These are phyloP conservation scores for Suillus clintonianus DNA, from an alignment of 768 basidiomycete genomes.

Conservation along the genomic window DNA sequence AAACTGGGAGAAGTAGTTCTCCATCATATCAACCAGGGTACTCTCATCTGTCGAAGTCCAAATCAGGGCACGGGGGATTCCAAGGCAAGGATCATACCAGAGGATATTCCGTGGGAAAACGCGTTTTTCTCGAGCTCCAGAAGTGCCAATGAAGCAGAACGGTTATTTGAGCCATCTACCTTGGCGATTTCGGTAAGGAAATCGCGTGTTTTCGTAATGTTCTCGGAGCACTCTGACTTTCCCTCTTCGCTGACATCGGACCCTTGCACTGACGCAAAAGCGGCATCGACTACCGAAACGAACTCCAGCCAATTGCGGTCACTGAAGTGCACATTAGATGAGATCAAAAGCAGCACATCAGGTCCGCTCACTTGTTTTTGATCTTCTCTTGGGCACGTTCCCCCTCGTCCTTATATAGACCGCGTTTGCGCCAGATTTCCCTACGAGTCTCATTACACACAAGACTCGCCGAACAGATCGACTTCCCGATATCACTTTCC, in stretches of 20 bases:
- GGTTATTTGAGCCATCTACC: slow-evolving; percentile 69
- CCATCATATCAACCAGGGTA: slow-evolving; percentile 50
- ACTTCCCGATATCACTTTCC: slow-evolving; percentile 66
- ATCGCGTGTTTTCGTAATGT: slow-evolving; percentile 44
- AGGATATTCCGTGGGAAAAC: slow-evolving; percentile 45
- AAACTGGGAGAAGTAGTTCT: slow-evolving; percentile 69
- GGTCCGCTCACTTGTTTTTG: slow-evolving; percentile 48
- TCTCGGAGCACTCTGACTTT: slow-evolving; percentile 39
- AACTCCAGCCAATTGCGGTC: slow-evolving; percentile 91
- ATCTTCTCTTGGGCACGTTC: slow-evolving; percentile 61
- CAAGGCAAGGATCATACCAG: slow-evolving; percentile 37
- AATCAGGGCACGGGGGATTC: slow-evolving; percentile 1
- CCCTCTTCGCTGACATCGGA: slow-evolving; percentile 34
- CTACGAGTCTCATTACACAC: slow-evolving; percentile 76
- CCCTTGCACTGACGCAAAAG: slow-evolving; percentile 47
- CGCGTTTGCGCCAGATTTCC: slow-evolving; percentile 63
- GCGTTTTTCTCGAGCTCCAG: slow-evolving; percentile 75
- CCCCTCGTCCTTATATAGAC: slow-evolving; percentile 61
- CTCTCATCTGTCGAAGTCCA: slow-evolving; percentile 39
- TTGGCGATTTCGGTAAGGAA: slow-evolving; percentile 60
- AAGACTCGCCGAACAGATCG: slow-evolving; percentile 69
- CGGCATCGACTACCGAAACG: slow-evolving; percentile 68
- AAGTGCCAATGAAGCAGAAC: slow-evolving; percentile 71
- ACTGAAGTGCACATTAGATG: slow-evolving; percentile 38
- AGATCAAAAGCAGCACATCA: slow-evolving; percentile 9